Base-by-base conservation (phyloP, 805 yeast species). In the Pichia insulana region DNA sequence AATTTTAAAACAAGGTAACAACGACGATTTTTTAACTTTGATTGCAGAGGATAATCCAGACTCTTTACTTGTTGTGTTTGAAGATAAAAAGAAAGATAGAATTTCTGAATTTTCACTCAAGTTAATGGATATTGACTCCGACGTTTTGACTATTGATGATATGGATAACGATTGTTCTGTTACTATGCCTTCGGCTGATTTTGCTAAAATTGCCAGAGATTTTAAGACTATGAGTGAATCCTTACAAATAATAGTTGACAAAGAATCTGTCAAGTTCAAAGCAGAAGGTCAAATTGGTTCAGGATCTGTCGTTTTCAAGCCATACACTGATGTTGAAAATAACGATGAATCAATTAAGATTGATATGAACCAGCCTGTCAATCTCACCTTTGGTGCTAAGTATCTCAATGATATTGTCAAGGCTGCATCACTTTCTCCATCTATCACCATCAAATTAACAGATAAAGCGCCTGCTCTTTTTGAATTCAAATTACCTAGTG, bases 71-170 rank as follows among this genome's bases (percentile, higher is more conserved):
- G 67, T 94, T 51, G 77, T 85, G 37, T 92, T 92, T 58, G 98
- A 92, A 69, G 97, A 90, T 64, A 77, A 84, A 54, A 78, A 76
- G 65, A 86, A 79, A 65, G 97, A 89, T 58, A 78, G 96, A 60
- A 83, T 90, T 49, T 82, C 95, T 49, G 97, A 90, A 70, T 92
- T 84, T 66, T 75, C 83, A 39, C 74, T 92, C 61, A 88, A 88
- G 63, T 75, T 92, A 61, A 88, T 92, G 96, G 95, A 90, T 59
- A 87, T 92, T 52, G 97, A 92, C 62, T 85, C 95, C 41, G 97
- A 92, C 60, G 85, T 85, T 68, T 76, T 92, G 56, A 81, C 84
- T 55, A 85, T 92, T 60, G 97, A 94, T 54, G 97, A 88, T 54
- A 80, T 89, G 78, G 94, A 86, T 50, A 84, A 83, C 61, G 95